Conservation (phyloP, 352 stramenopile genomes). For the Pythium plurisporium region DNA sequence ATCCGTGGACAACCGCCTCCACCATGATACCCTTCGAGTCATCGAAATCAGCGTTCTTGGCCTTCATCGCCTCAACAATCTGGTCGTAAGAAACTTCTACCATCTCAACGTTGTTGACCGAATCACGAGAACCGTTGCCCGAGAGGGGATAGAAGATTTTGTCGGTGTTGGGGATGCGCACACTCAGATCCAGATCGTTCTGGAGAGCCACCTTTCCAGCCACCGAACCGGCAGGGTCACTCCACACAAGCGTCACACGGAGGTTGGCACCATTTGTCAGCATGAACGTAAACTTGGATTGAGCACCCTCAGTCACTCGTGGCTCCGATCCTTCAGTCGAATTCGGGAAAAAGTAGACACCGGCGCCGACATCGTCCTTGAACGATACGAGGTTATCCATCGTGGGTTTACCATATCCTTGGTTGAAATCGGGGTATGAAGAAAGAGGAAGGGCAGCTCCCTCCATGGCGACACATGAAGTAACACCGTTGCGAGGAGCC, state of each 20-base stretch:
- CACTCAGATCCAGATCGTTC: conserved; percentile 67
- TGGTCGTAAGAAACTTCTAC: conserved; percentile 61
- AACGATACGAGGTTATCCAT: conserved; percentile 58
- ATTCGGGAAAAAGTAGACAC: conserved; percentile 31
- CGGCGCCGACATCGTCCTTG: conserved; percentile 19
- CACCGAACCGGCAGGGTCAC: conserved; percentile 54
- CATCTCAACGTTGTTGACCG: conserved; percentile 79
- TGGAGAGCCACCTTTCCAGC: conserved; percentile 47
- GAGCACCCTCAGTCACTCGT: conserved; percentile 40
- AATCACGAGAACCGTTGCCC: conserved; percentile 53
- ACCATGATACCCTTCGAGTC: conserved; percentile 43
- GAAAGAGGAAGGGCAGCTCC: conserved; percentile 24
- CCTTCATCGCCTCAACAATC: conserved; percentile 26
- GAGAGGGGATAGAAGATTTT: conserved; percentile 56
- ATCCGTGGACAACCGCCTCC: conserved; percentile 51
- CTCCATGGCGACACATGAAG: conserved; percentile 52
- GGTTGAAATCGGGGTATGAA: conserved; percentile 58
- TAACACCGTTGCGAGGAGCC: conserved; percentile 34
- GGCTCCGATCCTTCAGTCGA: conserved; percentile 43
- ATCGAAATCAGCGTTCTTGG: conserved; percentile 24
- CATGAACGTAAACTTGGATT: conserved; percentile 53
- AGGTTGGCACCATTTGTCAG: conserved; percentile 48
- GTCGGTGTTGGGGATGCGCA: conserved; percentile 46
- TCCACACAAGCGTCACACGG: conserved; percentile 70
- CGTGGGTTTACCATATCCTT: conserved; percentile 74